Evolutionary conservation across 371 early-diverging fungal species (phyloP), one percentile per base, ranked within the genome.

Genomic region (Cladochytrium tenue): DNA sequence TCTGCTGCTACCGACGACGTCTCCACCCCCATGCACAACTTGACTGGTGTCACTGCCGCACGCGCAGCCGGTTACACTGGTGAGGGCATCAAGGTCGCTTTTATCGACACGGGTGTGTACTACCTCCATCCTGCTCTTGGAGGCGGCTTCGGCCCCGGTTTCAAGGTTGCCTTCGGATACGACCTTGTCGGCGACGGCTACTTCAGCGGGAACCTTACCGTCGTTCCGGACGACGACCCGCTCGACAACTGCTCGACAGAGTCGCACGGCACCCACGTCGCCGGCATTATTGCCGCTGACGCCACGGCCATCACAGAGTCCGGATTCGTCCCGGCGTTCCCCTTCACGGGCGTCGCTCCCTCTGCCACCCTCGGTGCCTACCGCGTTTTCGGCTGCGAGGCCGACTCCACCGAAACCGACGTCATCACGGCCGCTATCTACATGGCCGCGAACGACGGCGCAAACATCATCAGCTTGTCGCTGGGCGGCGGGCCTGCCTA

Each of bases 61-160:
- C 69, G 69, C 15, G 32, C 31, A 23, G 27, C 32, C 28, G 68
- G 68, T 0, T n/a, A 62, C 35, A 68, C 65, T 32, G 79, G 79
- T 31, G 69, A 69, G 56, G 76, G 76, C 27, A 65, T 77, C 32
- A 68, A 78, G 60, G 71, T 86, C 34, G 85, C 75, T 55, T 70
- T 82, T 53, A 77, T 84, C 28, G 85, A 84, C 67, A 72, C 81
- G 5, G 86, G 88, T 26, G 78, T 90, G 26, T 88, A 88, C 71
- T 90, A 87, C 70, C 82, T 78, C 15, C 89, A 89, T 69, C 88
- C 89, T 51, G 88, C 89, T 4, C 73, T 90, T 53, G 89, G 89
- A n/a, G 89, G 88, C 15, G 82, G 89, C 51, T 88, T 88, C 60
- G 91, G 91, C 7, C 58, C 69, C 27, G 83, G 82, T 1, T 88